A percentile compares a stretch with the other conserved stretches of the same genome.
These are phyloP conservation scores for Paramecium sonneborni DNA, from an alignment of 73 alveolate genomes.

Conservation along the genomic window DNA sequence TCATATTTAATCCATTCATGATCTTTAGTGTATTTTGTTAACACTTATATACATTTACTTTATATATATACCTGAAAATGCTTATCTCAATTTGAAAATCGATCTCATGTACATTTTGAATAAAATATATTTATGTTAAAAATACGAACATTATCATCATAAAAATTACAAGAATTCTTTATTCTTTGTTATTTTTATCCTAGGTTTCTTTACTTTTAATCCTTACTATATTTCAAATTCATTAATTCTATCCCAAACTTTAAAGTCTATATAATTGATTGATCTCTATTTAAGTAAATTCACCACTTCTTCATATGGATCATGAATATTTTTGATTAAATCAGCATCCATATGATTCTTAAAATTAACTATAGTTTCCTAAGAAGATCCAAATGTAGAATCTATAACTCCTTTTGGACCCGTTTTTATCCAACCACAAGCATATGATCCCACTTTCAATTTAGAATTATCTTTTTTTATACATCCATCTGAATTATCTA, in stretches of 20 bases:
- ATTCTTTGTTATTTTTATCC: conserved; percentile 31
- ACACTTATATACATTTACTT: neutral
- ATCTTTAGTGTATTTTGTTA: conserved; percentile 72
- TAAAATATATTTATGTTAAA: conserved; percentile 23
- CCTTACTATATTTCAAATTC: conserved; percentile 45
- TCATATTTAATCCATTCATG: conserved; percentile 85
- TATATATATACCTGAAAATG: conserved; percentile 42
- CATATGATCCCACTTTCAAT: conserved; percentile 72
- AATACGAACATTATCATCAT: neutral
- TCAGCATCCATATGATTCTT: conserved; percentile 47
- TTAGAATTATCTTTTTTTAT: conserved; percentile 36
- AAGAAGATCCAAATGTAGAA: conserved; percentile 67
- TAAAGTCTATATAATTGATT: neutral
- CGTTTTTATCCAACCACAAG: conserved; percentile 90
- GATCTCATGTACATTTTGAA: conserved; percentile 38
- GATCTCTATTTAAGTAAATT: neutral
- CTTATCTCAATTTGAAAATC: neutral
- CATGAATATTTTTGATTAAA: neutral
- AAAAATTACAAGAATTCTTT: neutral
- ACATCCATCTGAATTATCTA: conserved; percentile 64
- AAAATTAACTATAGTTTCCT: conserved; percentile 53
- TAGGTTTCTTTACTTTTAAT: neutral
- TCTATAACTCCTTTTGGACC: conserved; percentile 91
- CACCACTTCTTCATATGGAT: conserved; percentile 6
- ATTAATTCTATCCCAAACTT: conserved; percentile 64